Evolutionary conservation across 2,329 filamentous ascomycete genomes (phyloP).

Genomic region (Cryphonectria radicalis): DNA sequence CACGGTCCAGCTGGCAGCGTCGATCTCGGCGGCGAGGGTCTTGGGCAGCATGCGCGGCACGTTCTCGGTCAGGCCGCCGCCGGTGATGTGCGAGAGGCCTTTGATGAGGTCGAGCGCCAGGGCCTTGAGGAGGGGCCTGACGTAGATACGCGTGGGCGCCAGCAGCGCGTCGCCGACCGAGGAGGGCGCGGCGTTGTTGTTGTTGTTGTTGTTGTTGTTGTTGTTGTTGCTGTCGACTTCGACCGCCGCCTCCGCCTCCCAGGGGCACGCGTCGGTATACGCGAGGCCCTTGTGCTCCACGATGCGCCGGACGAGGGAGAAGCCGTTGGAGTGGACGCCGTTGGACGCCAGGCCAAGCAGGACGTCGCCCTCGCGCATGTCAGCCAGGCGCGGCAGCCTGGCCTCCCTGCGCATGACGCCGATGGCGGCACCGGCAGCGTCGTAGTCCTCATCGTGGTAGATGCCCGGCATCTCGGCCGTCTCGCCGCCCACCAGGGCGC

Average conservation of each 20-base stretch:
- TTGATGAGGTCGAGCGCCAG: slow-evolving; percentile 70
- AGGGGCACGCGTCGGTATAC: slow-evolving; percentile 77
- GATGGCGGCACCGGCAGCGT: slow-evolving; percentile 87
- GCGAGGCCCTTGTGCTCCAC: slow-evolving; percentile 72
- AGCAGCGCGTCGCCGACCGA: slow-evolving; percentile 77
- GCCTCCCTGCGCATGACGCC: slow-evolving; percentile 74
- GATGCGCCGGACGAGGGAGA: slow-evolving; percentile 93
- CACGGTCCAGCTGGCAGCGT: slow-evolving; percentile 75
- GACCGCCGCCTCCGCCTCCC: slow-evolving; percentile 50
- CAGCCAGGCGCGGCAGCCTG: slow-evolving; percentile 74
- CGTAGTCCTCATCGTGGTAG: slow-evolving; percentile 87
- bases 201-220: slow-evolving; percentile 44
- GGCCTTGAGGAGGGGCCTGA: slow-evolving; percentile 75
- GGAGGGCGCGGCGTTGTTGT: slow-evolving; percentile 42
- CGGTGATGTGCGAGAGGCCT: slow-evolving; percentile 96
- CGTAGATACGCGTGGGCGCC: slow-evolving; percentile 92
- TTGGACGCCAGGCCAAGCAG: slow-evolving; percentile 84
- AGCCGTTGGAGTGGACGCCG: slow-evolving; percentile 95
- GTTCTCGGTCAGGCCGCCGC: slow-evolving; percentile 90
- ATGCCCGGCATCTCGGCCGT: slow-evolving; percentile 98
- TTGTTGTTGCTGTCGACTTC: slow-evolving; percentile 39
- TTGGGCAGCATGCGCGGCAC: slow-evolving; percentile 89
- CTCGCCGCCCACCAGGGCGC: slow-evolving; percentile 93
- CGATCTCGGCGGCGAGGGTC: slow-evolving; percentile 78
- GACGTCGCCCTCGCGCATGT: slow-evolving; percentile 82